A percentile compares a stretch with the other conserved stretches of the same genome.
phyloP scores from a whole-genome alignment of 2,329 filamentous ascomycete species.

The Rugonectria rugulosa region DNA sequence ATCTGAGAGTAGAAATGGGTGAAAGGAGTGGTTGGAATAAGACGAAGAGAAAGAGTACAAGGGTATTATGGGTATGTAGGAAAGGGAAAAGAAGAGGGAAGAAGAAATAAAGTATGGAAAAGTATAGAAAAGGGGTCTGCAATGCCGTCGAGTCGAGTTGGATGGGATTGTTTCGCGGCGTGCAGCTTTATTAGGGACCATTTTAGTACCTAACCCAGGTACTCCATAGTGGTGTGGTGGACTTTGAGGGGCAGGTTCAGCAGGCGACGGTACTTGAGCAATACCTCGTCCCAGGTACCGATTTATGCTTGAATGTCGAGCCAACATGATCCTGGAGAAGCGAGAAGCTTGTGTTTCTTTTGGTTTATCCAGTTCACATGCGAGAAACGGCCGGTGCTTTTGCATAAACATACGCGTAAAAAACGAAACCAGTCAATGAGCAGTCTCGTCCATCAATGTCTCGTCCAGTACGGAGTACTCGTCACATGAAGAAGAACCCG shows the following conservation, averaged over 20 bases:
- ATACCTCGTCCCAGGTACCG: not conserved
- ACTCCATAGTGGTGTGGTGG: slow-evolving; percentile 6
- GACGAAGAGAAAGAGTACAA: not conserved
- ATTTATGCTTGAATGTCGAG: too few species aligned
- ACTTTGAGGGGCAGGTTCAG: not conserved
- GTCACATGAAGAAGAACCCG: not conserved
- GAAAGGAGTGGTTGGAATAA: not conserved
- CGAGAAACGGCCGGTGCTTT: too few species aligned
- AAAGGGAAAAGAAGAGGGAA: not conserved
- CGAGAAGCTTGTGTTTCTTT: too few species aligned
- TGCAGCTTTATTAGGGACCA: slow-evolving; percentile 10
- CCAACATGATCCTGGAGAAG: too few species aligned
- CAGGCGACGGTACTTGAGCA: not conserved
- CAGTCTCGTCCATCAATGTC: too few species aligned
- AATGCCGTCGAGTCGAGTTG: not conserved
- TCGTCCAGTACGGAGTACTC: not conserved
- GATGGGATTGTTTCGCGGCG: slow-evolving; percentile 2
- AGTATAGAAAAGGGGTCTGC: slow-evolving; percentile 11
- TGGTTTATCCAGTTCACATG: too few species aligned
- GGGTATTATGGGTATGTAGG: not conserved
- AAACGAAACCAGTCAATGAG: too few species aligned
- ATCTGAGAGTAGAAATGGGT: not conserved
- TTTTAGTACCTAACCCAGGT: too few species aligned
- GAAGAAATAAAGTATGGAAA: slow-evolving; percentile 6
- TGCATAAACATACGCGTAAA: too few species aligned